phyloP scores from a whole-genome alignment of 768 basidiomycete genomes.

The Trametes maxima region DNA sequence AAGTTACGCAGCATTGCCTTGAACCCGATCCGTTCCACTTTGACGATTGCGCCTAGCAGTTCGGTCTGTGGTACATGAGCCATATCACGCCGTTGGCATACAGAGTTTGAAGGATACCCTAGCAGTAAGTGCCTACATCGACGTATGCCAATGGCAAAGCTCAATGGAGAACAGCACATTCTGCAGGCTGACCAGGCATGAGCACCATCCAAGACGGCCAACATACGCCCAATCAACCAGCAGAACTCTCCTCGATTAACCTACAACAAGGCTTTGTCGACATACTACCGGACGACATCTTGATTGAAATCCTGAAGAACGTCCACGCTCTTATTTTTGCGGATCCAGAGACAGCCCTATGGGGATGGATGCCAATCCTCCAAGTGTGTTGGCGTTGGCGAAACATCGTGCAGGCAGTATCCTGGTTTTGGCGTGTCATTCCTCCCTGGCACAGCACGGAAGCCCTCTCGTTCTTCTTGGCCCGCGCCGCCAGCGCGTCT shows the following conservation, averaged over 20 bases:
- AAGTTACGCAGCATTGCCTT: no score
- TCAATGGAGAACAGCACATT: no score
- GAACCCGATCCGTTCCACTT: no score
- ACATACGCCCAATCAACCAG: not conserved
- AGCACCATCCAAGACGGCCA: no score
- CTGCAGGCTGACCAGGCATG: no score
- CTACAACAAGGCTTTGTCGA: not conserved
- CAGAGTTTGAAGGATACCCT: no score
- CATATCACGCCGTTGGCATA: no score
- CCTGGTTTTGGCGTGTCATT: not conserved
- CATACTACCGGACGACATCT: not conserved
- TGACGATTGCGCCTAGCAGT: no score
- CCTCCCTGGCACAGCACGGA: not conserved
- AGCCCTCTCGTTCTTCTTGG: not conserved
- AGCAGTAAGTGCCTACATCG: no score
- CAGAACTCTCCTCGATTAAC: not conserved
- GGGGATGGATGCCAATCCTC: not conserved
- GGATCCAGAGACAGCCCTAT: not conserved
- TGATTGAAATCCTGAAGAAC: not conserved
- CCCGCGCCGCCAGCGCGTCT: not conserved
- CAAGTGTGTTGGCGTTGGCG: slow-evolving; percentile 1
- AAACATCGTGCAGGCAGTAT: not conserved
- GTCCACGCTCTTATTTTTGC: not conserved
- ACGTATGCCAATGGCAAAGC: no score
- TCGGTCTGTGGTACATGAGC: no score